Conservation (phyloP, 2,329 filamentous ascomycete species). For the Ophiostoma piceae region DNA sequence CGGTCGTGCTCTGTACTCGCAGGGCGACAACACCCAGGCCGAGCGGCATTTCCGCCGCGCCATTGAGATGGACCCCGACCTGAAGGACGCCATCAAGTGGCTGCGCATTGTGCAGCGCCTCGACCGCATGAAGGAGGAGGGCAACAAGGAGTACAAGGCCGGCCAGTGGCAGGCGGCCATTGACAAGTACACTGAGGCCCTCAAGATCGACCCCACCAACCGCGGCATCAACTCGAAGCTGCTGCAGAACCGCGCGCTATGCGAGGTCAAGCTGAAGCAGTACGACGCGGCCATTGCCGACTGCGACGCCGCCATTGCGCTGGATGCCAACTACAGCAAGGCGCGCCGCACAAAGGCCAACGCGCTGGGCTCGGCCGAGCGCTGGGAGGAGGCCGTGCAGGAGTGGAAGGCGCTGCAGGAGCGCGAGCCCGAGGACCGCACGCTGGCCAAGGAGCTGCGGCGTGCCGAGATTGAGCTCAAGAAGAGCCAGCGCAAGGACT, state of each 20-base stretch:
- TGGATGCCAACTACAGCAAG: slow-evolving; percentile 83
- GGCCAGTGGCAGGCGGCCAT: slow-evolving; percentile 75
- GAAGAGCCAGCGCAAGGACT: slow-evolving; percentile 96
- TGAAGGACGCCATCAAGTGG: slow-evolving; percentile 80
- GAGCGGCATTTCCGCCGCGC: slow-evolving; percentile 89
- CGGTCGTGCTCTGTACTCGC: slow-evolving; percentile 79
- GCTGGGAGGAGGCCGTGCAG: slow-evolving; percentile 86
- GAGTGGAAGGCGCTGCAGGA: slow-evolving; percentile 87
- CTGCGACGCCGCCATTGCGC: slow-evolving; percentile 73
- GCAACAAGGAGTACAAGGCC: slow-evolving; percentile 84
- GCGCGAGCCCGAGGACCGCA: slow-evolving; percentile 72
- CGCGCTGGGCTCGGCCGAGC: slow-evolving; percentile 74
- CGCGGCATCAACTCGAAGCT: slow-evolving; percentile 92
- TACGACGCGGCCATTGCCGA: slow-evolving; percentile 77
- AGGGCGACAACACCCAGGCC: slow-evolving; percentile 93
- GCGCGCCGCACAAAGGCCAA: slow-evolving; percentile 92
- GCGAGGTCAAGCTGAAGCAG: slow-evolving; percentile 75
- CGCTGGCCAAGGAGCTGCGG: slow-evolving; percentile 76
- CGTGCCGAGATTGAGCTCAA: slow-evolving; percentile 92
- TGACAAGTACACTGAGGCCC: slow-evolving; percentile 74
- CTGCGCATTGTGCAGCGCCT: slow-evolving; percentile 86
- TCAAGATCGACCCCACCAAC: slow-evolving; percentile 82
- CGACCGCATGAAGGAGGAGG: slow-evolving; percentile 88
- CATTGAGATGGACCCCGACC: slow-evolving; percentile 85
- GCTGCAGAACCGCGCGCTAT: slow-evolving; percentile 86